These are phyloP conservation scores for Cyclaneusma minus DNA, from an alignment of 2,329 filamentous ascomycete species.

Conservation along the genomic window DNA sequence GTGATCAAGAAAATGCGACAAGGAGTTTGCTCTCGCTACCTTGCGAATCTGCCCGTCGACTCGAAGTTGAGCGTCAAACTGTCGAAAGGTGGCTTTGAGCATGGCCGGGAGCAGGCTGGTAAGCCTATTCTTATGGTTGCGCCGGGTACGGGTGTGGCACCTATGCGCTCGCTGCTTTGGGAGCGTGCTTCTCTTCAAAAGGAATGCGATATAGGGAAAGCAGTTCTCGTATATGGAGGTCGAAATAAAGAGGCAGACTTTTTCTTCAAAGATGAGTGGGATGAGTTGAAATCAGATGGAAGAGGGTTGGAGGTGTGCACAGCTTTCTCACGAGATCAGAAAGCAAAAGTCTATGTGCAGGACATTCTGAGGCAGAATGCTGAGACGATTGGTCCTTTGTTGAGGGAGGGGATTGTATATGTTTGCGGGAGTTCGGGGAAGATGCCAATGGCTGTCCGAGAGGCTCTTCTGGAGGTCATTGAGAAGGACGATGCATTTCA, in stretches of 20 bases:
- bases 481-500: slow-evolving; percentile 41
- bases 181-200: slow-evolving; percentile 38
- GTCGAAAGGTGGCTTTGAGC: slow-evolving; percentile 8
- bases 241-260: slow-evolving; percentile 62
- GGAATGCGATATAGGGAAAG: slow-evolving; percentile 14
- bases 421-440: slow-evolving; percentile 45
- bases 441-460: slow-evolving; percentile 56
- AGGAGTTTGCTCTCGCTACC: slow-evolving; percentile 81
- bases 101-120: slow-evolving; percentile 5
- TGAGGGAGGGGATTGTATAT: slow-evolving; percentile 36
- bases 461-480: slow-evolving; percentile 49
- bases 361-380: slow-evolving; percentile 17
- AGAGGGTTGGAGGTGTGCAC: slow-evolving; percentile 42
- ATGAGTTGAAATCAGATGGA: slow-evolving; percentile 23
- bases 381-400: slow-evolving; percentile 17
- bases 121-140: slow-evolving; percentile 57
- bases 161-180: slow-evolving; percentile 66
- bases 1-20: slow-evolving; percentile 71
- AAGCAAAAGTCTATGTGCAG: slow-evolving; percentile 51
- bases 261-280: slow-evolving; percentile 71
- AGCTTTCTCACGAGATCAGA: slow-evolving; percentile 58
- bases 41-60: slow-evolving; percentile 43
- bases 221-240: slow-evolving; percentile 68
- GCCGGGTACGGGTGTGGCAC: slow-evolving; percentile 76
- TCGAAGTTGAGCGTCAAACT: slow-evolving; percentile 41